phyloP scores from a whole-genome alignment of 495 filamentous ascomycete species.

The Xylaria venustula region DNA sequence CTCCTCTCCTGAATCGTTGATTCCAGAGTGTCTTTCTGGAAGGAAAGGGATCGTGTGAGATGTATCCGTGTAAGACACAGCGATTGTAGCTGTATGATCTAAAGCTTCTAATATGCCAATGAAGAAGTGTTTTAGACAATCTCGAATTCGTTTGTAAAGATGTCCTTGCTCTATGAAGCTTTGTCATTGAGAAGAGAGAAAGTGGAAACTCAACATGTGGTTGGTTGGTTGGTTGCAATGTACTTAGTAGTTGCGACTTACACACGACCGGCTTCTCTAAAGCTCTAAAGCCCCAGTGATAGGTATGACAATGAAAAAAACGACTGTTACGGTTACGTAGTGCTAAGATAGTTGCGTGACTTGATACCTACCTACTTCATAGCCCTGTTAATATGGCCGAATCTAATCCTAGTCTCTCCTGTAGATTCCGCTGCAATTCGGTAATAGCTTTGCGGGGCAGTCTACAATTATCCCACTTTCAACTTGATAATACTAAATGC shows the following conservation, averaged over 20 bases:
- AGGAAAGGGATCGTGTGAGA: background rate
- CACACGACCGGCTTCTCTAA: too few species aligned
- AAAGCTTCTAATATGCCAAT: background rate
- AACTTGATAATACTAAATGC: background rate
- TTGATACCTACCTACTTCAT: too few species aligned
- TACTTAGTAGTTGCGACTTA: too few species aligned
- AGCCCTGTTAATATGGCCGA: too few species aligned
- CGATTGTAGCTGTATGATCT: background rate
- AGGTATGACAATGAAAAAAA: too few species aligned
- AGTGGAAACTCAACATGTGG: background rate
- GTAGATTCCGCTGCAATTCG: too few species aligned
- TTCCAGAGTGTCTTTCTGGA: background rate
- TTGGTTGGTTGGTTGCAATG: too few species aligned
- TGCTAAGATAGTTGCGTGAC: too few species aligned
- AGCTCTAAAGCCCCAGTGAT: too few species aligned
- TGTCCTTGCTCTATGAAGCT: background rate
- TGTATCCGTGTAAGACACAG: background rate
- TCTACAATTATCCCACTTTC: conserved; percentile 7
- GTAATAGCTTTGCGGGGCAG: conserved; percentile 5
- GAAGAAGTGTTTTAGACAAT: background rate
- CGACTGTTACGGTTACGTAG: too few species aligned
- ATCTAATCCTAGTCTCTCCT: too few species aligned
- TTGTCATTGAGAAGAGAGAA: background rate
- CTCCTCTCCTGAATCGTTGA: too few species aligned
- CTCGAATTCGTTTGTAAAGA: background rate